Conservation (phyloP, 23 red algal genomes). For the Gracilaria domingensis region DNA sequence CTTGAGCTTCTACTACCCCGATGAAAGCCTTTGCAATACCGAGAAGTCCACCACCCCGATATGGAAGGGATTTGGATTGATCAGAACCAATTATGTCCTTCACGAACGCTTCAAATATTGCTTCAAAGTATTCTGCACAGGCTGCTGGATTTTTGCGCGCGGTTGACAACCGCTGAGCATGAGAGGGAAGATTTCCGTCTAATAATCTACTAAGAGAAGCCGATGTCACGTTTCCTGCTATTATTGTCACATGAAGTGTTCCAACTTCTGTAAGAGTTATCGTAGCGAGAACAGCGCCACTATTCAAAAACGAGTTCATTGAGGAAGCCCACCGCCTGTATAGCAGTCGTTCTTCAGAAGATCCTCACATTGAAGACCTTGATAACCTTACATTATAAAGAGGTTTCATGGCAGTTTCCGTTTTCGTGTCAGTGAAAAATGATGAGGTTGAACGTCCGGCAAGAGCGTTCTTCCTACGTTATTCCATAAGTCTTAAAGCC, state of each 20-base stretch:
- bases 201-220: background rate
- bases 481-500: too few relatives aligned
- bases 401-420: too few relatives aligned
- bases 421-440: too few relatives aligned
- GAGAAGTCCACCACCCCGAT: slow-evolving; percentile 1
- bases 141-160: background rate
- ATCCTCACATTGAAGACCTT: background rate
- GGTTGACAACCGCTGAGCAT: background rate
- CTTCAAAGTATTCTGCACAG: background rate
- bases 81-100: slow-evolving; percentile 3
- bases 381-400: too few relatives aligned
- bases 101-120: background rate
- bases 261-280: background rate
- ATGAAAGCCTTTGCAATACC: background rate
- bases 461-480: too few relatives aligned
- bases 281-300: background rate
- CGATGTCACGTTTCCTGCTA: background rate
- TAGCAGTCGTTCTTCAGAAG: background rate
- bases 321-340: background rate
- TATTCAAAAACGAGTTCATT: background rate
- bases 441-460: too few relatives aligned
- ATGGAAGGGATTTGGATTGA: background rate
- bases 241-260: background rate
- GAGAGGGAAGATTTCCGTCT: background rate
- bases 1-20: background rate